Conservation (phyloP, 257 asterid species). For the Nicotiana tomentosiformis region DNA sequence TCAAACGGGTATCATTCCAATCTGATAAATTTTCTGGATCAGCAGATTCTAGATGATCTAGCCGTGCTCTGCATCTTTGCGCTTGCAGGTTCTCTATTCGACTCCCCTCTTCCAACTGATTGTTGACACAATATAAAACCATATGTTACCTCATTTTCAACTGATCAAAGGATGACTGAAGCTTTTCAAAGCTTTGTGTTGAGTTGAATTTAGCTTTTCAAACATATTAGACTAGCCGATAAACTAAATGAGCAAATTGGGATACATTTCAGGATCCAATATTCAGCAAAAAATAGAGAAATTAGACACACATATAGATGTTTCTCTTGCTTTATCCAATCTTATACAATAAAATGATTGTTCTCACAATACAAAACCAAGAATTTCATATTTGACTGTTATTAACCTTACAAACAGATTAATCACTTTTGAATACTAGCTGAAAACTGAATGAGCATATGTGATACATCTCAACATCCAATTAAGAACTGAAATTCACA, state of each 20-base stretch:
- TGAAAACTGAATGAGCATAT: not conserved
- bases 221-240: not conserved
- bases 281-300: not conserved
- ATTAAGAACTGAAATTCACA: not conserved
- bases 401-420: not conserved
- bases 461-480: not conserved
- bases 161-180: not conserved
- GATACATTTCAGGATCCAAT: not conserved
- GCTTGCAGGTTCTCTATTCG: constrained; percentile 83
- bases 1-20: constrained; percentile 72
- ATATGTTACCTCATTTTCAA: not conserved
- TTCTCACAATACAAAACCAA: not conserved
- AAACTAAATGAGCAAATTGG: not conserved
- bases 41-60: constrained; percentile 84
- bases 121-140: constrained; percentile 14
- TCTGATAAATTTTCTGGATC: constrained; percentile 61
- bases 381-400: not conserved
- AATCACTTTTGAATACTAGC: not conserved
- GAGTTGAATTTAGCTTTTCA: not conserved
- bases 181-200: not conserved
- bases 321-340: not conserved
- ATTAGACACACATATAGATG: not conserved
- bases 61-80: constrained; percentile 76
- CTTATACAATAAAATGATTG: not conserved
- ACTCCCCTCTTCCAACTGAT: constrained; percentile 88